These are phyloP conservation scores for Suillus spraguei DNA, from an alignment of 768 basidiomycete genomes.

Conservation along the genomic window DNA sequence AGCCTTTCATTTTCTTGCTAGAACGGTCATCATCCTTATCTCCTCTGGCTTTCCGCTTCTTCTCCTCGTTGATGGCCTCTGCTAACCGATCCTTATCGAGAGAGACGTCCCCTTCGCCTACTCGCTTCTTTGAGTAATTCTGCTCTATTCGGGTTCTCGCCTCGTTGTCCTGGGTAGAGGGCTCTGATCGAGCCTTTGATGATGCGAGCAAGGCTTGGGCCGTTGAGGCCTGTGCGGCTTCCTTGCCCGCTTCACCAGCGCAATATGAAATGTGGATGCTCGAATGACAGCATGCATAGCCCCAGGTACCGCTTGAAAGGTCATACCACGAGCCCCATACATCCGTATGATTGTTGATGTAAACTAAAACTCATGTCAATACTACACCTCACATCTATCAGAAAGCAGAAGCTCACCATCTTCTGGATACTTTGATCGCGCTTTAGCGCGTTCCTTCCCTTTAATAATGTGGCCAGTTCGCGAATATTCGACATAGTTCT, in stretches of 20 bases:
- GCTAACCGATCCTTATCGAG: conserved; percentile 72
- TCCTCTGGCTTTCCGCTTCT: conserved; percentile 69
- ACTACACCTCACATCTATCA: conserved; percentile 5
- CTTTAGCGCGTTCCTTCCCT: conserved; percentile 87
- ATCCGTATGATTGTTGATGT: conserved; percentile 88
- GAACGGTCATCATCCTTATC: conserved; percentile 55
- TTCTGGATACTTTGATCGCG: conserved; percentile 92
- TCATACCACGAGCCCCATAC: conserved; percentile 99
- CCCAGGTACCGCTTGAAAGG: conserved; percentile 72
- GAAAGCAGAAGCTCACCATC: conserved; percentile 65
- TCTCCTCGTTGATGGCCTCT: conserved; percentile 75
- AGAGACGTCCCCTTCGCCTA: conserved; percentile 81
- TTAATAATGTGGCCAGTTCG: conserved; percentile 88
- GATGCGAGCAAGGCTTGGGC: conserved; percentile 66
- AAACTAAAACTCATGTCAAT: conserved; percentile 51
- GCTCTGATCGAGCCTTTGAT: conserved; percentile 29
- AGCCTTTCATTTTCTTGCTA: conserved; percentile 61
- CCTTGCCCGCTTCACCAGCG: conserved; percentile 83
- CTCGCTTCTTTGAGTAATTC: conserved; percentile 75
- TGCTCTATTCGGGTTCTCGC: conserved; percentile 53
- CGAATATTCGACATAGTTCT: conserved; percentile 97
- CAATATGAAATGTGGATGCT: conserved; percentile 87
- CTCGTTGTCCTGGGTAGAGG: conserved; percentile 35
- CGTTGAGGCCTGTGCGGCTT: conserved; percentile 74
- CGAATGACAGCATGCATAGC: conserved; percentile 95